A percentile compares a stretch with the other conserved stretches of the same genome.
phyloP scores from a whole-genome alignment of 495 filamentous ascomycete species.

The Penicillium simplicissimum region DNA sequence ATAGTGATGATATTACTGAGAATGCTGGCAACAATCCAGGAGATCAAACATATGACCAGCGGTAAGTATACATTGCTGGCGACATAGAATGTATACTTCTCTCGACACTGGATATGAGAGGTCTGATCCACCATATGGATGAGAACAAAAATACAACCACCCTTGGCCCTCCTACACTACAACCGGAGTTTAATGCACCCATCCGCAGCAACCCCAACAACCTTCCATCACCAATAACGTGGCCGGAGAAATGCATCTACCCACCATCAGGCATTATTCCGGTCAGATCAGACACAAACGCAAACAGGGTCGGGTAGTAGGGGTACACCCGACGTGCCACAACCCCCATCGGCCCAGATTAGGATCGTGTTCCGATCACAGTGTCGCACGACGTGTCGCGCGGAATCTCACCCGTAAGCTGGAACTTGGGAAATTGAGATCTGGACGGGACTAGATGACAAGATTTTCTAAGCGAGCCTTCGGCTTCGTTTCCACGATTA shows the following conservation, averaged over 20 bases:
- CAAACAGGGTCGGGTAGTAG: too few species aligned
- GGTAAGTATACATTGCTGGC: neutral
- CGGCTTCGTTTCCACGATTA: neutral
- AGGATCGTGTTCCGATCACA: slow-evolving; percentile 18
- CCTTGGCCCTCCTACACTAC: neutral
- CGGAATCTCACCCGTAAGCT: slow-evolving; percentile 17
- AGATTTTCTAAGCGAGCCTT: neutral
- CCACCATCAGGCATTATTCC: neutral
- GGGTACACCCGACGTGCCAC: slow-evolving; percentile 3
- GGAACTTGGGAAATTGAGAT: slow-evolving; percentile 24
- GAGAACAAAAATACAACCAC: neutral
- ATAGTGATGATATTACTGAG: neutral
- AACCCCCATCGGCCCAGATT: neutral
- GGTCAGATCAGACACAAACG: neutral
- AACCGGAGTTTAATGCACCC: neutral
- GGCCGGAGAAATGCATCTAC: slow-evolving; percentile 2
- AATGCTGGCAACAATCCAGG: neutral
- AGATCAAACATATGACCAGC: neutral
- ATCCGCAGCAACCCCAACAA: slow-evolving; percentile 5
- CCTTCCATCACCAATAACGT: slow-evolving; percentile 16
- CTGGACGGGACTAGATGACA: slow-evolving; percentile 21
- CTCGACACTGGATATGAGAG: neutral
- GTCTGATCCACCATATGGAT: neutral
- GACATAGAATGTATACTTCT: neutral
- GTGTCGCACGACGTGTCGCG: slow-evolving; percentile 25